Percentiles rank a stretch among this genome's conserved stretches.
Conservation (phyloP, 108 stramenopile species). For the Phaeodactylum tricornutum region DNA sequence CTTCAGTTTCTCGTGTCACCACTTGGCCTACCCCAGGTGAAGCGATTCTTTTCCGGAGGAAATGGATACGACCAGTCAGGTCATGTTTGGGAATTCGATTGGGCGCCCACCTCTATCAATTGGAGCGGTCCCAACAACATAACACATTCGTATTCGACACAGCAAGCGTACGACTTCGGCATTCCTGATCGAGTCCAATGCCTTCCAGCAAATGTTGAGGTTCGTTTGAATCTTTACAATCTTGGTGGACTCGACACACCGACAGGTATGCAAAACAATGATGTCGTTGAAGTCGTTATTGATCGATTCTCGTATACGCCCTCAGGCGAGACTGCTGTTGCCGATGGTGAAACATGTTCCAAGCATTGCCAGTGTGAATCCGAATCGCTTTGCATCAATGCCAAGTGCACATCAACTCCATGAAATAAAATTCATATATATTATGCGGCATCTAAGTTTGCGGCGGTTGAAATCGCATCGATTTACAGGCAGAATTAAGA, state of each 20-base stretch:
- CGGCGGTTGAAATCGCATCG: too few species aligned
- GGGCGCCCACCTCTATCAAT: conserved; percentile 2
- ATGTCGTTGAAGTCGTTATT: background rate
- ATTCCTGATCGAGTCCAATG: conserved; percentile 4
- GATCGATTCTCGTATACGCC: background rate
- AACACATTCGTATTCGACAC: conserved; percentile 3
- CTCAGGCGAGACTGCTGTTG: background rate
- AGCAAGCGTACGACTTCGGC: background rate
- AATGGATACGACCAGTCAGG: background rate
- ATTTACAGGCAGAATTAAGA: too few species aligned
- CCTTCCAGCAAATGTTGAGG: conserved; percentile 2
- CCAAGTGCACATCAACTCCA: too few species aligned
- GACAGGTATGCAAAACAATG: background rate
- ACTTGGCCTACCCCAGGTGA: background rate
- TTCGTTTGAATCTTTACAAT: conserved; percentile 16
- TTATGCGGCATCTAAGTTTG: too few species aligned
- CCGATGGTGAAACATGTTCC: conserved; percentile 1
- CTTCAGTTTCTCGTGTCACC: background rate
- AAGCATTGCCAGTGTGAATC: conserved; percentile 6
- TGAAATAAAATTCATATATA: too few species aligned
- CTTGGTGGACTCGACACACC: conserved; percentile 10
- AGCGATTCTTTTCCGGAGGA: conserved; percentile 1
- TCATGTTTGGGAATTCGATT: conserved; percentile 4
- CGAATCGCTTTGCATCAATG: too few species aligned
- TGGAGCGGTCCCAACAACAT: conserved; percentile 8